Conservation (phyloP, 2,329 filamentous ascomycete genomes). For the Fusarium begoniae region DNA sequence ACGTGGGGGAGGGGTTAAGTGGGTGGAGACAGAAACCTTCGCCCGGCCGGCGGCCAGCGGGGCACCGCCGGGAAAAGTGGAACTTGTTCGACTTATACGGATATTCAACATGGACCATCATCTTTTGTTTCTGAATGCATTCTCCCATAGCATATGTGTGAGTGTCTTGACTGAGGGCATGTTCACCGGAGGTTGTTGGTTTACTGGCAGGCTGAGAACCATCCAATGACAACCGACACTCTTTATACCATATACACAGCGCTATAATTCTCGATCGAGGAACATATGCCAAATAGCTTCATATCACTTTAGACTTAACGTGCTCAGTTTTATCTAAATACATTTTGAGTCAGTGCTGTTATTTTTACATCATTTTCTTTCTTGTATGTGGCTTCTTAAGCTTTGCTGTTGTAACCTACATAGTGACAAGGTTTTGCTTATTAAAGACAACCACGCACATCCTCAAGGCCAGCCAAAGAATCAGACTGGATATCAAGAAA, state of each 20-base stretch:
- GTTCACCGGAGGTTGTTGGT: background rate
- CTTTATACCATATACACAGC: background rate
- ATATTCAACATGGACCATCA: background rate
- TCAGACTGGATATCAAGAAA: background rate
- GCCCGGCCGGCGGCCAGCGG: constrained; percentile 8
- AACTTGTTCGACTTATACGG: background rate
- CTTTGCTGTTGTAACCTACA: background rate
- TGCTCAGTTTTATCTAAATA: too few species aligned
- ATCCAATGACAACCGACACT: background rate
- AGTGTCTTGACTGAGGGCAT: too few species aligned
- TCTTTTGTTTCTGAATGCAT: background rate
- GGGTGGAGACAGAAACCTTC: background rate
- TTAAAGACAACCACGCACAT: background rate
- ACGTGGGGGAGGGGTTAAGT: constrained; percentile 28
- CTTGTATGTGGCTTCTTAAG: background rate
- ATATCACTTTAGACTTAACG: background rate
- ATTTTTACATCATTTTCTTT: rapidly evolving
- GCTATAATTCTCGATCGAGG: background rate
- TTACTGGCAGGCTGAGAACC: background rate
- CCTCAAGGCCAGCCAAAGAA: background rate
- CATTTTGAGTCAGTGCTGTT: background rate
- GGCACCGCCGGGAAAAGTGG: constrained; percentile 17
- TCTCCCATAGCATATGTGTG: too few species aligned
- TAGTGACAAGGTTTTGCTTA: background rate
- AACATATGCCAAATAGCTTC: background rate